A percentile compares a stretch with the other conserved stretches of the same genome.
Conservation (phyloP, 192 early-diverging fungal genomes). For the Helicostylum pulchrum region DNA sequence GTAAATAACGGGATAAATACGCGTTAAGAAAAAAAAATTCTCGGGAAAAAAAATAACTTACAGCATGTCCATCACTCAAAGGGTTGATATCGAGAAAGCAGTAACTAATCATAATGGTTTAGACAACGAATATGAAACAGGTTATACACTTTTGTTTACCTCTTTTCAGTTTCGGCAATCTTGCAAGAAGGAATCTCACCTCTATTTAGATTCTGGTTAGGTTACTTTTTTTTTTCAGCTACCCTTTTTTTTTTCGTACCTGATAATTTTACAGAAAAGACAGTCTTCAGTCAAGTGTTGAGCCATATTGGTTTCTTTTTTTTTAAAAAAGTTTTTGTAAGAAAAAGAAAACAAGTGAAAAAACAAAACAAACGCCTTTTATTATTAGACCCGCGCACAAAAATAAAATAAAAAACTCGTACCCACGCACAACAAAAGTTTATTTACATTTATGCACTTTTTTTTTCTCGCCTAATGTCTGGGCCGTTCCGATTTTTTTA, state of each 20-base stretch:
- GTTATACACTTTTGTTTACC: constrained; percentile 25
- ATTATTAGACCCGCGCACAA: too few relatives aligned
- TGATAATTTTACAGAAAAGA: constrained; percentile 90
- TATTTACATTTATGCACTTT: too few relatives aligned
- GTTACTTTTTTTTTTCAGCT: neutral
- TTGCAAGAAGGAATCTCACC: constrained; percentile 84
- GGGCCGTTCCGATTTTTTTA: too few relatives aligned
- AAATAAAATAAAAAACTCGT: too few relatives aligned
- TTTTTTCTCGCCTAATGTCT: too few relatives aligned
- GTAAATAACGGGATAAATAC: neutral
- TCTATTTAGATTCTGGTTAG: constrained; percentile 15
- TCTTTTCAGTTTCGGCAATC: constrained; percentile 77
- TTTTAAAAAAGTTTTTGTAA: neutral
- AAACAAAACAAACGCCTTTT: too few relatives aligned
- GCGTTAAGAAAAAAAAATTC: neutral
- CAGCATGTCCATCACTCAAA: constrained; percentile 69
- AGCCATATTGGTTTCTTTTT: constrained; percentile 34
- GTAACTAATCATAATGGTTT: constrained; percentile 36
- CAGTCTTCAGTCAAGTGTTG: constrained; percentile 57
- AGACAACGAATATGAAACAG: too few relatives aligned
- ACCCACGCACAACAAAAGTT: too few relatives aligned
- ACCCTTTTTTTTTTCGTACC: constrained; percentile 24
- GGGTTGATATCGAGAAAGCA: constrained; percentile 84
- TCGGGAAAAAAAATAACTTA: constrained; percentile 35
- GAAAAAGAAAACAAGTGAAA: constrained; percentile 13